phyloP scores from a whole-genome alignment of 1,284 basidiomycete species.

The Irpex sp. region DNA sequence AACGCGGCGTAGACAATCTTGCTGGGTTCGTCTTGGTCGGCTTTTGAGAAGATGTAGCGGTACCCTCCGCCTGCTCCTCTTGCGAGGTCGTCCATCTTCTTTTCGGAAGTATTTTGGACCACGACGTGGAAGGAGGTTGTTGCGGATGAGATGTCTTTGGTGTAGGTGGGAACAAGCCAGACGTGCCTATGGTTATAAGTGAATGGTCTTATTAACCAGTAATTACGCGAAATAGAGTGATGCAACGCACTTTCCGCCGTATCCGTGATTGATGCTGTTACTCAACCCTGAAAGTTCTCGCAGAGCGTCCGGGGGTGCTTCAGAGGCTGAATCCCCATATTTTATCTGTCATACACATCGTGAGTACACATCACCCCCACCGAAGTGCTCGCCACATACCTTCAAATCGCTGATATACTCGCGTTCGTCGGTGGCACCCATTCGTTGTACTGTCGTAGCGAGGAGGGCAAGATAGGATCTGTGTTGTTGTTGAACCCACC shows the following conservation, averaged over 20 bases:
- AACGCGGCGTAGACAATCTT: constrained; percentile 5
- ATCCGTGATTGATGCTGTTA: constrained; percentile 6
- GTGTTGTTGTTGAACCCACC: background rate
- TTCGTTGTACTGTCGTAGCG: background rate
- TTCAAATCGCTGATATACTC: constrained; percentile 8
- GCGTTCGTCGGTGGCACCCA: constrained; percentile 2
- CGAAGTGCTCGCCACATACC: background rate
- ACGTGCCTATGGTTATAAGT: background rate
- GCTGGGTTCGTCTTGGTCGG: constrained; percentile 1
- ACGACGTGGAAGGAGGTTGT: constrained; percentile 8
- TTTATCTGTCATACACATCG: background rate
- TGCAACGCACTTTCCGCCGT: constrained; percentile 5
- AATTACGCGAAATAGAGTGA: background rate
- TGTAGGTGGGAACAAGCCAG: constrained; percentile 7
- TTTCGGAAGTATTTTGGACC: background rate
- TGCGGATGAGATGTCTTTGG: constrained; percentile 3
- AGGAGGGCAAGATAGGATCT: background rate
- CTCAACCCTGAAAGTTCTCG: constrained; percentile 6
- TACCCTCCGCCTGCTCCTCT: constrained; percentile 7
- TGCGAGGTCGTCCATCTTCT: constrained; percentile 8
- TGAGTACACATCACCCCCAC: background rate
- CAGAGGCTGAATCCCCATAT: constrained; percentile 4
- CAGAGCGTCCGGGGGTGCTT: constrained; percentile 7
- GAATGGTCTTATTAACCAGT: background rate
- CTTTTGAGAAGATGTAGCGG: constrained; percentile 3